Base-by-base conservation (phyloP, 208 protist species). In the Leishmania tarentolae region DNA sequence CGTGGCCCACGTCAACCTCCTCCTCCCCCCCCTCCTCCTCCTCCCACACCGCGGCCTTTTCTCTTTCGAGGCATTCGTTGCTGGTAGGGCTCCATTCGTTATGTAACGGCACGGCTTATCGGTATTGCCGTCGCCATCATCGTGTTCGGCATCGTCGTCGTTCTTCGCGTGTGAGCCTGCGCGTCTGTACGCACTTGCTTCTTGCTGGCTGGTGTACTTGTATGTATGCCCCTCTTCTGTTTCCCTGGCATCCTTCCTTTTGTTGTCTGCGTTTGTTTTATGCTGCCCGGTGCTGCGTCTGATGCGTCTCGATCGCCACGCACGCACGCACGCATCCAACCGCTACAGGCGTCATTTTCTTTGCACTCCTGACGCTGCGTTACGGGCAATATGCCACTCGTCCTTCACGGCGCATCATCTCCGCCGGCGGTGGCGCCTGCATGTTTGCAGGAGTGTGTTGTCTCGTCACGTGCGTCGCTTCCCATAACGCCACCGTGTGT, bases 401-500 rank as follows among this genome's bases (percentile, higher is more conserved):
- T 31, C 24, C 28, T 42, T 52, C 40, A 4, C 2, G 19, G 19
- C 31, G 21, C 71, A 40, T 53, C 71, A 75, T 59, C 71, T 46
- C 40, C 37, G 66, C 71, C 31, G 71, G 31, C 47, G 71, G 15
- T 47, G 70, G 46, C n/a, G 70, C n/a, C 31, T 21, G n/a, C 15
- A 24, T 40, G 15, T 61, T 4, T 9, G 17, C 71, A 37, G 28
- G 71, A 56, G 68, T n/a, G 42, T 2, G 31, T 61, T 21, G 17
- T 6, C 47, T 53, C 46, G 0, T 42, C 71, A 35, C 8, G 44
- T 24, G 17, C n/a, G 31, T 76, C 47, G 71, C 52, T 65, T 5
- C 35, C 50, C 8, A 85, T 85, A 8, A 78, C 53, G 3, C 82
- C 82, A 0, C 82, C 82, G 31, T 75, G 82, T 8, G 57, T 44